A percentile compares a stretch with the other conserved stretches of the same genome.
These are phyloP conservation scores for Fragaria iinumae DNA, from an alignment of 306 rosid species.

Conservation along the genomic window DNA sequence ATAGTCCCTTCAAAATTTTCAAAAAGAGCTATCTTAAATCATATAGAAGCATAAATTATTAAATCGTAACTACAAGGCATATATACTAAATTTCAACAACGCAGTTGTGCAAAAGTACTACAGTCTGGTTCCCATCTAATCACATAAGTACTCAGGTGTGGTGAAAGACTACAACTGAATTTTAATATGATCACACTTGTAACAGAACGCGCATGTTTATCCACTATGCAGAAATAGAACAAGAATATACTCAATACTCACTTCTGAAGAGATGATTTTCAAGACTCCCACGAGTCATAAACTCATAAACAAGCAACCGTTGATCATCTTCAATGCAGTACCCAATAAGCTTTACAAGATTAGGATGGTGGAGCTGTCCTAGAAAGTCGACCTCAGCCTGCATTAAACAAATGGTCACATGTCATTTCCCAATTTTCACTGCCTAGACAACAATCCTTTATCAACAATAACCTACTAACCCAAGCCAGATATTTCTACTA, in stretches of 20 bases:
- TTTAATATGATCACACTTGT: not conserved
- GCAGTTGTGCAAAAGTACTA: not conserved
- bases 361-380: conserved; percentile 96
- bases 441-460: conserved; percentile 29
- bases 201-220: not conserved
- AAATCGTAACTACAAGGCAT: not conserved
- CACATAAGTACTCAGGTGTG: not conserved
- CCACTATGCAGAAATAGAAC: not conserved
- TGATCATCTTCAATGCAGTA: conserved; percentile 93
- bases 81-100: conserved; percentile 5
- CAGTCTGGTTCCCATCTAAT: not conserved
- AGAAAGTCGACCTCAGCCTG: conserved; percentile 98
- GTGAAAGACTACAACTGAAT: not conserved
- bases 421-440: conserved; percentile 35
- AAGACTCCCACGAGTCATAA: conserved; percentile 96
- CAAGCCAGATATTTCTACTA: conserved; percentile 77
- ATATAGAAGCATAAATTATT: conserved; percentile 7
- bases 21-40: conserved; percentile 31
- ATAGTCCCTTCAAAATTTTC: conserved; percentile 72
- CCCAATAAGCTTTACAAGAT: conserved; percentile 92
- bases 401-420: conserved; percentile 30
- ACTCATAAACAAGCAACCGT: conserved; percentile 86
- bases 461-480: conserved; percentile 60
- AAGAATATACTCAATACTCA: conserved; percentile 40
- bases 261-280: conserved; percentile 97